A percentile compares a stretch with the other conserved stretches of the same genome.
Conservation (phyloP, 768 basidiomycete species). For the Lactarius hatsudake region DNA sequence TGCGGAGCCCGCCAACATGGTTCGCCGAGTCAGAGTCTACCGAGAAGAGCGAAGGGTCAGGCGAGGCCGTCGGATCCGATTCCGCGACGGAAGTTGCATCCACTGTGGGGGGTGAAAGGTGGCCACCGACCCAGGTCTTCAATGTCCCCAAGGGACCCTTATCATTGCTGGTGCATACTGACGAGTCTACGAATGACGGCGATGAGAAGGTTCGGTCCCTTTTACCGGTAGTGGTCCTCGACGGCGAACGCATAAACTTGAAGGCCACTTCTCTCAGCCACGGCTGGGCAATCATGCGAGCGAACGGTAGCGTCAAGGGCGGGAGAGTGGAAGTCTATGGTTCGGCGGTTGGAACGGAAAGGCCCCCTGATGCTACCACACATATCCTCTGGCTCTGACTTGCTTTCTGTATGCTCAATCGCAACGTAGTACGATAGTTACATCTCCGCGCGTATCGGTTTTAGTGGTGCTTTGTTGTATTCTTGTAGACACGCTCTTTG, state of each 20-base stretch:
- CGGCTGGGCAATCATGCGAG: slow-evolving; percentile 20
- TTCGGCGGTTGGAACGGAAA: not conserved
- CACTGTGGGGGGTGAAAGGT: slow-evolving; percentile 1
- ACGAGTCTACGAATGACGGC: not conserved
- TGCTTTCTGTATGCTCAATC: not conserved
- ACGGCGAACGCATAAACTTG: slow-evolving; percentile 22
- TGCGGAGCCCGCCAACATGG: not conserved
- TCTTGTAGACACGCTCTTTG: not conserved
- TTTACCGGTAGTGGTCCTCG: slow-evolving; percentile 17
- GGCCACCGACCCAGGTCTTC: slow-evolving; percentile 13
- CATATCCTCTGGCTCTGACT: not conserved
- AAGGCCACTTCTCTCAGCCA: slow-evolving; percentile 7
- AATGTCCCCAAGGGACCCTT: slow-evolving; percentile 24
- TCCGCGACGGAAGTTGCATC: slow-evolving; percentile 21
- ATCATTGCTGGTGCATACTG: slow-evolving; percentile 13
- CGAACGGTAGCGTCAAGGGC: slow-evolving; percentile 18
- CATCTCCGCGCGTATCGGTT: not conserved
- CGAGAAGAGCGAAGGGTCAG: slow-evolving; percentile 1
- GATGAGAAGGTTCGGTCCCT: slow-evolving; percentile 4
- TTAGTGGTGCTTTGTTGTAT: slow-evolving; percentile 8
- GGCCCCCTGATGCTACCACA: not conserved
- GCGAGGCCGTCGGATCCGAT: slow-evolving; percentile 12
- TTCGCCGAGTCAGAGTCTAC: not conserved
- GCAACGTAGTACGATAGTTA: not conserved
- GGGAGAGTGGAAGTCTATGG: slow-evolving; percentile 22